phyloP scores from a whole-genome alignment of 305 asterid genomes.

The Rubia balearica region DNA sequence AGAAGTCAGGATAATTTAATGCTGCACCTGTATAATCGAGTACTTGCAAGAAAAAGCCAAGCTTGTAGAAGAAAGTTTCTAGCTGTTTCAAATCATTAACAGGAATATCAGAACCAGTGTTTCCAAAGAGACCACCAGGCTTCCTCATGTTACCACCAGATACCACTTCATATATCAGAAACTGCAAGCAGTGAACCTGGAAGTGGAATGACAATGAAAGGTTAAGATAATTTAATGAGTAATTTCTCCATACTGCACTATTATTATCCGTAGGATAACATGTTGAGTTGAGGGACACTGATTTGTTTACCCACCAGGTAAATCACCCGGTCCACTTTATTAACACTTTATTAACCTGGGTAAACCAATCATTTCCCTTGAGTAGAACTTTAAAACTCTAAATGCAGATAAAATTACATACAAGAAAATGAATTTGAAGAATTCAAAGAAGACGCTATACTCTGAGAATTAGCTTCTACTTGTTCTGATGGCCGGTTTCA shows the following conservation, averaged over 20 bases:
- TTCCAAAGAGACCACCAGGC: conserved; percentile 97
- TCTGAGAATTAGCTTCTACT: not conserved
- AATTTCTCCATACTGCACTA: not conserved
- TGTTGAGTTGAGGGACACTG: not conserved
- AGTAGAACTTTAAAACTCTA: not conserved
- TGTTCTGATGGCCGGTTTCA: not conserved
- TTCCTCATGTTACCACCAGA: conserved; percentile 98
- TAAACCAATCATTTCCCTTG: not conserved
- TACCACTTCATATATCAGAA: conserved; percentile 96
- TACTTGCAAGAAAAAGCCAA: conserved; percentile 90
- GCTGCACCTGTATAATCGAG: conserved; percentile 80
- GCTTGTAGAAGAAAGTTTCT: conserved; percentile 97
- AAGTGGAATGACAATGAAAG: conserved; percentile 20
- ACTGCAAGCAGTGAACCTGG: conserved; percentile 94
- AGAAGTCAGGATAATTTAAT: not conserved
- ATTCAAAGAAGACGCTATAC: not conserved
- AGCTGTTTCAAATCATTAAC: conserved; percentile 88
- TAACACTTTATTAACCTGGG: not conserved
- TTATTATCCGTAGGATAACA: not conserved
- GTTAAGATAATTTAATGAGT: not conserved
- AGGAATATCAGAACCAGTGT: conserved; percentile 91
- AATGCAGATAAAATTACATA: not conserved
- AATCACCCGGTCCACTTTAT: not conserved
- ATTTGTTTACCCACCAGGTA: not conserved
- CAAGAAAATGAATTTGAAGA: not conserved